Evolutionary conservation across 208 protist species (phyloP).

Genomic region (Trypanosoma melophagium): DNA sequence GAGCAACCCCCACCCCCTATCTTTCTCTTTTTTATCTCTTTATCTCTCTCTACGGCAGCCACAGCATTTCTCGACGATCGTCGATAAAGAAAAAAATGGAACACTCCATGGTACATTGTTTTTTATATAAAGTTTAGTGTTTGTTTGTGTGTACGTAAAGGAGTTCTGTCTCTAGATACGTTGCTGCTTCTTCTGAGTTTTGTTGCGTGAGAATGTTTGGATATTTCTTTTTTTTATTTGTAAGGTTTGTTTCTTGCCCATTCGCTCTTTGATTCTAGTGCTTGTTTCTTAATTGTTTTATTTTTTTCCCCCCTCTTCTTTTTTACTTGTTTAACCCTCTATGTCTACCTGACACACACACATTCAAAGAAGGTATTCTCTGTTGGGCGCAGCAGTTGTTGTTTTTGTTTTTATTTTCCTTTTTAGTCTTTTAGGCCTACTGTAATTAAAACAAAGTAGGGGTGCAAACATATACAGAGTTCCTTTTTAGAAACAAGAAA

Average conservation of each 20-base stretch:
- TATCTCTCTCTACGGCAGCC: too few species aligned
- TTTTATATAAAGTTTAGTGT: too few species aligned
- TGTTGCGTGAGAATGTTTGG: too few species aligned
- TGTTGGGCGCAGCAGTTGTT: background rate
- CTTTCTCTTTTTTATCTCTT: too few species aligned
- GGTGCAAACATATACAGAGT: background rate
- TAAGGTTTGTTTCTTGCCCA: background rate
- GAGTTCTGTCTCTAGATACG: too few species aligned
- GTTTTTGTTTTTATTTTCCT: conserved; percentile 6
- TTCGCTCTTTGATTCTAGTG: conserved; percentile 4
- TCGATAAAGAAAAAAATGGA: too few species aligned
- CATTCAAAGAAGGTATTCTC: background rate
- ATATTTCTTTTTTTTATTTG: too few species aligned
- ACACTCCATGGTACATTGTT: too few species aligned
- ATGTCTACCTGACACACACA: background rate
- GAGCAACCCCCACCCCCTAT: too few species aligned
- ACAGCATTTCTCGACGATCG: too few species aligned
- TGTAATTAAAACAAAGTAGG: background rate
- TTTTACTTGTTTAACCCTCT: background rate
- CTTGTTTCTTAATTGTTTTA: background rate
- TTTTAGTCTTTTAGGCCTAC: conserved; percentile 18
- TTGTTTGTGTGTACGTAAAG: too few species aligned
- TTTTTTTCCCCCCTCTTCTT: background rate
- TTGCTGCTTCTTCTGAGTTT: too few species aligned
- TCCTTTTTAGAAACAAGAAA: background rate